Evolutionary conservation across 2,329 filamentous ascomycete species (phyloP).

Genomic region (Cytospora leucostoma): DNA sequence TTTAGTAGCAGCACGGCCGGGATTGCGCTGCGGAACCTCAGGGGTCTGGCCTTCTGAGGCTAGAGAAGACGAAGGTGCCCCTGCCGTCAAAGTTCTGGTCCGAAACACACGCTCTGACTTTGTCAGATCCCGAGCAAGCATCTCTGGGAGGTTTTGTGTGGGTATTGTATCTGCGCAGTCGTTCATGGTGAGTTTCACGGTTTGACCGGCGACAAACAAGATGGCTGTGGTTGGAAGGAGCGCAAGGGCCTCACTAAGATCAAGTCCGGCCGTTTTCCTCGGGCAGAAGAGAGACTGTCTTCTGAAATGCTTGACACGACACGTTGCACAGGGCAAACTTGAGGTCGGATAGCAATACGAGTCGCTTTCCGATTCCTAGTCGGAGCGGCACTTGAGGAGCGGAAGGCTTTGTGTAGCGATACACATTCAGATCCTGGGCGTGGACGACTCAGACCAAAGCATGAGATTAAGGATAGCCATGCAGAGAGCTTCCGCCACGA

Average conservation of each 20-base stretch:
- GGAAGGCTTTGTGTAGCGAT: slow-evolving; percentile 16
- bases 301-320: slow-evolving; percentile 7
- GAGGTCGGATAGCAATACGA: slow-evolving; percentile 19
- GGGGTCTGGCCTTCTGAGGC: slow-evolving; percentile 29
- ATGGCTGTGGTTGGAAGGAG: neutral
- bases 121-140: slow-evolving; percentile 57
- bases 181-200: slow-evolving; percentile 11
- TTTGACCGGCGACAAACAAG: slow-evolving; percentile 12
- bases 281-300: slow-evolving; percentile 9
- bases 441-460: slow-evolving; percentile 20
- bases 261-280: slow-evolving; percentile 13
- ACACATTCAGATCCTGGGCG: slow-evolving; percentile 7
- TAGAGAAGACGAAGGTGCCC: slow-evolving; percentile 45
- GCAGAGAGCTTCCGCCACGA: slow-evolving; percentile 13
- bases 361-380: slow-evolving; percentile 14
- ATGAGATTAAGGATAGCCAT: slow-evolving; percentile 19
- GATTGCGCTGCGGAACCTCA: slow-evolving; percentile 21
- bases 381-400: slow-evolving; percentile 19
- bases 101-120: slow-evolving; percentile 50
- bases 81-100: slow-evolving; percentile 55
- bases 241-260: slow-evolving; percentile 11
- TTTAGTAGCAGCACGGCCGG: slow-evolving; percentile 18
- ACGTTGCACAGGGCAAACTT: slow-evolving; percentile 18
- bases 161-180: slow-evolving; percentile 28
- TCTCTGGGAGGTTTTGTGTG: slow-evolving; percentile 55